A percentile compares a stretch with the other conserved stretches of the same genome.
phyloP scores from a whole-genome alignment of 2,329 filamentous ascomycete species.

The Aspergillus persii region DNA sequence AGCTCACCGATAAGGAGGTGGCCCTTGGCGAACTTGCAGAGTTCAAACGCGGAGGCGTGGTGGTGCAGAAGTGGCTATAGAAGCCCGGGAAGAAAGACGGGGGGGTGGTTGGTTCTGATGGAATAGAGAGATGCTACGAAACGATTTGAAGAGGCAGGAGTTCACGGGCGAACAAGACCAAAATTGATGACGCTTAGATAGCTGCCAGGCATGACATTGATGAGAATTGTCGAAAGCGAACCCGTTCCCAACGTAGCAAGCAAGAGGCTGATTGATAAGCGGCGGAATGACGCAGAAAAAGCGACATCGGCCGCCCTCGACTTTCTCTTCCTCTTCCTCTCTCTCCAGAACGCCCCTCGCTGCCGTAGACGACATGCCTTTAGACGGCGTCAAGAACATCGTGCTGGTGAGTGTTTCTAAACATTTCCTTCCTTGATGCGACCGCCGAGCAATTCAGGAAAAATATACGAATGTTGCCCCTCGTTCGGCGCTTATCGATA shows the following conservation, averaged over 20 bases:
- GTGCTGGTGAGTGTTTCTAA: constrained; percentile 35
- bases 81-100: not conserved
- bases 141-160: not conserved
- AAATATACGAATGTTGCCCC: constrained; percentile 9
- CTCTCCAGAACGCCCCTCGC: not conserved
- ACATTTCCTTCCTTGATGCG: not conserved
- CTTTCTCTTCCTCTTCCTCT: not conserved
- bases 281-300: constrained; percentile 26
- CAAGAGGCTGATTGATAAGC: constrained; percentile 25
- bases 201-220: not conserved
- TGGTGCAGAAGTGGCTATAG: constrained; percentile 51
- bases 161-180: not conserved
- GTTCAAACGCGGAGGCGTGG: constrained; percentile 51
- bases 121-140: not conserved
- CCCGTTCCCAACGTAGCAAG: not conserved
- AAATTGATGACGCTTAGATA: not conserved
- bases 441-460: not conserved
- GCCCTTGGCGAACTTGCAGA: constrained; percentile 48
- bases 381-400: constrained; percentile 45
- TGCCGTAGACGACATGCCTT: constrained; percentile 33
- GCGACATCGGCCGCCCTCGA: not conserved
- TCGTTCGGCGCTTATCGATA: constrained; percentile 40
- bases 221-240: not conserved
- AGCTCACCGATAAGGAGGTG: constrained; percentile 55
- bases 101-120: not conserved